These are phyloP conservation scores for Epichloe uncinata DNA, from an alignment of 2,329 filamentous ascomycete species.

Conservation along the genomic window DNA sequence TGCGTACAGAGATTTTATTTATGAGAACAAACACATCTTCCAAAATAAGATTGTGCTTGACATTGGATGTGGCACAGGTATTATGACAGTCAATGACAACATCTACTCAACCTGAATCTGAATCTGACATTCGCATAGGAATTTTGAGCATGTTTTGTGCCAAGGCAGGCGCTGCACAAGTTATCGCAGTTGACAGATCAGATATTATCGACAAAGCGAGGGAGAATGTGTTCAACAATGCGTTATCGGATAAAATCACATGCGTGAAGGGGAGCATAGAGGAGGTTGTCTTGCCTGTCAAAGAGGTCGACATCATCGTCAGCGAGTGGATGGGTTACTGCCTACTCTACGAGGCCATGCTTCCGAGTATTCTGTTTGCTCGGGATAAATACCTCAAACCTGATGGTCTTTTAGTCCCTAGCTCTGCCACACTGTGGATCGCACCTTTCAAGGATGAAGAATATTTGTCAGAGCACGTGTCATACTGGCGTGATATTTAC, in stretches of 20 bases:
- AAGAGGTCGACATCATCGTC: constrained; percentile 83
- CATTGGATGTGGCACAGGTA: constrained; percentile 69
- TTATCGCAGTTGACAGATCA: constrained; percentile 86
- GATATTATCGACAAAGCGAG: constrained; percentile 78
- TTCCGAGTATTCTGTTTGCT: constrained; percentile 81
- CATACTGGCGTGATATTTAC: constrained; percentile 87
- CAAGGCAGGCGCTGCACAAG: constrained; percentile 71
- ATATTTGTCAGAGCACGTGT: constrained; percentile 62
- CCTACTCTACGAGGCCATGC: constrained; percentile 88
- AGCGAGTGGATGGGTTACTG: constrained; percentile 98
- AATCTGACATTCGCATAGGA: constrained; percentile 28
- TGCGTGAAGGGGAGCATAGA: constrained; percentile 79
- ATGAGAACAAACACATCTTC: constrained; percentile 79
- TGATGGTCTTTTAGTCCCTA: constrained; percentile 74
- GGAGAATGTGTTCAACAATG: constrained; percentile 74
- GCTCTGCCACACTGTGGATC: constrained; percentile 69
- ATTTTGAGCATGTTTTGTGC: constrained; percentile 94
- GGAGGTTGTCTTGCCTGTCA: constrained; percentile 65
- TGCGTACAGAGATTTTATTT: constrained; percentile 89
- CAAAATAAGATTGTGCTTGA: constrained; percentile 78
- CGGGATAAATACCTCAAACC: constrained; percentile 74
- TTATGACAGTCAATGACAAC: constrained; percentile 7
- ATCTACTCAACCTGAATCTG: not conserved
- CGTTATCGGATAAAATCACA: constrained; percentile 58
- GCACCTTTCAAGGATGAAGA: constrained; percentile 69